phyloP scores from a whole-genome alignment of 2,329 filamentous ascomycete species.

The Penicillium occitanis region DNA sequence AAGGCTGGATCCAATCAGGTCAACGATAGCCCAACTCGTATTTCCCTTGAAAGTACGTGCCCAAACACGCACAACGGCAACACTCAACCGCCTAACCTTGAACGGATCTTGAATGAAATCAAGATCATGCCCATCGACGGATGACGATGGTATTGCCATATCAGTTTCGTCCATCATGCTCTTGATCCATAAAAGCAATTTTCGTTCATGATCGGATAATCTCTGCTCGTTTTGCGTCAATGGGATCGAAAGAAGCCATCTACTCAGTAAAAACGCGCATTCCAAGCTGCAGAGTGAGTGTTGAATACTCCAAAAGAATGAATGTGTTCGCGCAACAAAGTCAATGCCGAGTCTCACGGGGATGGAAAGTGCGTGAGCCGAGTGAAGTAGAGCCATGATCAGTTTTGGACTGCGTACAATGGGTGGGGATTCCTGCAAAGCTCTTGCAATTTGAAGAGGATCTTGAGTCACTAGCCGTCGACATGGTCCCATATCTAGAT shows the following conservation, averaged over 20 bases:
- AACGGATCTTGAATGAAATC: constrained; percentile 45
- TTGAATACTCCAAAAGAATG: constrained; percentile 57
- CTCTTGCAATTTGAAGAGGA: constrained; percentile 47
- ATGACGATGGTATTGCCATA: constrained; percentile 41
- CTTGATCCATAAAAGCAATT: constrained; percentile 50
- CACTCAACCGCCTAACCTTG: constrained; percentile 48
- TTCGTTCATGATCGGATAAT: constrained; percentile 49
- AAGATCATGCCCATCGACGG: constrained; percentile 40
- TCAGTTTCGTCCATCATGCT: constrained; percentile 53
- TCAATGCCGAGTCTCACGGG: constrained; percentile 55
- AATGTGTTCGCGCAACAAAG: constrained; percentile 55
- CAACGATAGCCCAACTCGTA: constrained; percentile 51
- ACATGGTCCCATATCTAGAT: constrained; percentile 50
- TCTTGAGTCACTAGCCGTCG: constrained; percentile 51
- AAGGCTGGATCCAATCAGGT: constrained; percentile 48
- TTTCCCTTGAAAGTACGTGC: constrained; percentile 50
- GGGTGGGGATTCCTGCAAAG: constrained; percentile 45
- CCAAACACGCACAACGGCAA: constrained; percentile 51
- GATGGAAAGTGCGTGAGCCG: constrained; percentile 56
- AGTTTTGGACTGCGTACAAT: constrained; percentile 47
- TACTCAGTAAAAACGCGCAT: constrained; percentile 51
- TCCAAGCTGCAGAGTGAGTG: constrained; percentile 56
- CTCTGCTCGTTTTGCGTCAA: constrained; percentile 44
- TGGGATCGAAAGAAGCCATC: constrained; percentile 49
- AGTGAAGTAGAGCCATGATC: constrained; percentile 53